Base-by-base conservation (phyloP, 768 basidiomycete species). In the Tricholoma bakamatsutake region DNA sequence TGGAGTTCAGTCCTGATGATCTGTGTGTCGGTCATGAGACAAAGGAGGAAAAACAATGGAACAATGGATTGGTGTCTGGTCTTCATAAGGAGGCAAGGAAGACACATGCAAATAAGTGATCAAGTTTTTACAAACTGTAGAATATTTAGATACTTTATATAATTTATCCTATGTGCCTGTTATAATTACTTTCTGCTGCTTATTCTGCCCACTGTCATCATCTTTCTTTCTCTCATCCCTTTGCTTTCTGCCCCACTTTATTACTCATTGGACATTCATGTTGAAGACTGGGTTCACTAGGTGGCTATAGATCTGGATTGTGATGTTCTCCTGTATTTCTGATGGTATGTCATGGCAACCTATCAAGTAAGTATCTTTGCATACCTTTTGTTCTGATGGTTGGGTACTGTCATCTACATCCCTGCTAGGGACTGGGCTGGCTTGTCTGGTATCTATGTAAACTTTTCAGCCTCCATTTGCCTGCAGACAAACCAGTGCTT, bases 361-460 rank as follows among this genome's bases (percentile, higher is more conserved):
- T 17, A 50, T 50, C 31, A 50, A 12, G 31, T 50, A 50, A 33
- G 49, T 50, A 50, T 37, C 49, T 50, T 50, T 50, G 17, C 49
- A 17, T 34, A 33, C 49, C 31, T 33, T 46, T 46, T 13, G 45
- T 46, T 28, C 45, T 50, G 49, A 31, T 33, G 31, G 49, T 15
- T 34, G 15, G 18, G 28, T 50, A 50, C 35, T 50, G 35, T 34
- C 49, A 33, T 50, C 35, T 33, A 50, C 35, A 50, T 50, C 12
- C n/a, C 21, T 3, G 3, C 21, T 21, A 46, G 43, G 43, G 43
- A 27, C 21, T 45, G 43, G 43, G 12, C 27, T 46, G 45, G 45
- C 45, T 46, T 46, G 45, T 46, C 45, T 46, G 45, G 28, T 13
- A 46, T 46, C 45, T 46, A 46, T 24, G 45, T 46, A 24, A 24